Evolutionary conservation across 2,329 filamentous ascomycete species (phyloP).

Genomic region (Trichoderma hamatum): DNA sequence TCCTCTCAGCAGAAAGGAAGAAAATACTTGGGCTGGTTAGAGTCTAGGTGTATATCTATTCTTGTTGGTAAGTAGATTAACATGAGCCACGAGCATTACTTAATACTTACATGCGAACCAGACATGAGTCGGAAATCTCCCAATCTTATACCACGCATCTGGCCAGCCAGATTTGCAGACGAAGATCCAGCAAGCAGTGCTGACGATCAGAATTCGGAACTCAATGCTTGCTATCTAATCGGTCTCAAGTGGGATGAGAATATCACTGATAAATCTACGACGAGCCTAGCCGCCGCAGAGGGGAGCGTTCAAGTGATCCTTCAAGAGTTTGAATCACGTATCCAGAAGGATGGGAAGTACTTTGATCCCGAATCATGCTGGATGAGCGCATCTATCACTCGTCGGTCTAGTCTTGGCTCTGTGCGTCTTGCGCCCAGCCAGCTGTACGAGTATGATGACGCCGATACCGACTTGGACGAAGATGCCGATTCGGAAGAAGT

Average conservation of each 20-base stretch:
- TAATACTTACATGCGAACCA: slow-evolving; percentile 33
- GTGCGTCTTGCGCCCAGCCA: slow-evolving; percentile 51
- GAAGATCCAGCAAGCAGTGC: slow-evolving; percentile 29
- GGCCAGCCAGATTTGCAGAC: slow-evolving; percentile 63
- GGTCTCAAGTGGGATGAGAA: slow-evolving; percentile 51
- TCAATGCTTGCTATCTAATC: slow-evolving; percentile 64
- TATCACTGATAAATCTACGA: slow-evolving; percentile 37
- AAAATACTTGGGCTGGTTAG: slow-evolving; percentile 64
- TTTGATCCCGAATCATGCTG: slow-evolving; percentile 54
- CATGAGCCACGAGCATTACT: neutral
- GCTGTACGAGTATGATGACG: slow-evolving; percentile 48
- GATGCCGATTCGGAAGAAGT: slow-evolving; percentile 45
- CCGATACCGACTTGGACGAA: slow-evolving; percentile 49
- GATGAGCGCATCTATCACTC: slow-evolving; percentile 49
- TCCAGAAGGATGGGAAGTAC: slow-evolving; percentile 50
- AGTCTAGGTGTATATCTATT: slow-evolving; percentile 61
- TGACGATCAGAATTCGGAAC: slow-evolving; percentile 46
- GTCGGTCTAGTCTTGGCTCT: slow-evolving; percentile 44
- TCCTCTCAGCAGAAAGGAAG: slow-evolving; percentile 57
- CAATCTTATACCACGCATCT: slow-evolving; percentile 58
- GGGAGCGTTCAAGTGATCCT: slow-evolving; percentile 50
- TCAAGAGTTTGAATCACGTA: slow-evolving; percentile 52
- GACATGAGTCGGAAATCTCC: slow-evolving; percentile 59
- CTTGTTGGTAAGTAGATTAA: slow-evolving; percentile 54
- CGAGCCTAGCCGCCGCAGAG: slow-evolving; percentile 47